Conservation (phyloP, 441 rosid species). For the Bocquillonia castaneifolia region DNA sequence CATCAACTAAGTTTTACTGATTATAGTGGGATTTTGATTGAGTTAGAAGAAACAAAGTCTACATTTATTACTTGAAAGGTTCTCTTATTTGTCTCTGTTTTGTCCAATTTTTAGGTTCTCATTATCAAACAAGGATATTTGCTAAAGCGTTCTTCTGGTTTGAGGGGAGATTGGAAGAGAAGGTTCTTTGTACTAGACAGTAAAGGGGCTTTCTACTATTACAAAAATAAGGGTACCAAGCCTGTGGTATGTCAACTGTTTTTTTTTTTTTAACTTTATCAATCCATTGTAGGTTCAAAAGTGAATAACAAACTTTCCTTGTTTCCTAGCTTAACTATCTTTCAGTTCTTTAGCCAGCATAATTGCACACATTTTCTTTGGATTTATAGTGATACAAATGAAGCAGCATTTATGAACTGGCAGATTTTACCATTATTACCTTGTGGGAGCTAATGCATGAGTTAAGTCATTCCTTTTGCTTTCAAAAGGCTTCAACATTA, state of each 20-base stretch:
- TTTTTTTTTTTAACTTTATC: neutral
- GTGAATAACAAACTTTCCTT: neutral
- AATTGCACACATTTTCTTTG: neutral
- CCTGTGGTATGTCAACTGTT: slow-evolving; percentile 43
- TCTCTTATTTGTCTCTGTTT: slow-evolving; percentile 3
- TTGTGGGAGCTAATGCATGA: neutral
- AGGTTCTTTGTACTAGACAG: slow-evolving; percentile 84
- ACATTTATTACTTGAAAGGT: neutral
- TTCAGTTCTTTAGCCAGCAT: neutral
- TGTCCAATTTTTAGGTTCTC: slow-evolving; percentile 36
- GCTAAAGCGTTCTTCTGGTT: slow-evolving; percentile 67
- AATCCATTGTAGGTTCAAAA: slow-evolving; percentile 1
- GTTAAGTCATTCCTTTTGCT: neutral
- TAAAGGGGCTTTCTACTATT: slow-evolving; percentile 75
- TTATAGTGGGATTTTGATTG: neutral
- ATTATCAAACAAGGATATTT: slow-evolving; percentile 84
- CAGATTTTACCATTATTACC: neutral
- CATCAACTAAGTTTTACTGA: neutral
- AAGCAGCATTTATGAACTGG: neutral
- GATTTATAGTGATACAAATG: neutral
- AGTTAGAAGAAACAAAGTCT: neutral
- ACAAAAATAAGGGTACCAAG: slow-evolving; percentile 53
- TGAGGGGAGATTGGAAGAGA: slow-evolving; percentile 85
- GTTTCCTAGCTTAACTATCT: neutral
- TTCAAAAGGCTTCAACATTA: neutral